Conservation (phyloP, 164 flowering plant genomes). For the Macadamia tetraphylla region DNA sequence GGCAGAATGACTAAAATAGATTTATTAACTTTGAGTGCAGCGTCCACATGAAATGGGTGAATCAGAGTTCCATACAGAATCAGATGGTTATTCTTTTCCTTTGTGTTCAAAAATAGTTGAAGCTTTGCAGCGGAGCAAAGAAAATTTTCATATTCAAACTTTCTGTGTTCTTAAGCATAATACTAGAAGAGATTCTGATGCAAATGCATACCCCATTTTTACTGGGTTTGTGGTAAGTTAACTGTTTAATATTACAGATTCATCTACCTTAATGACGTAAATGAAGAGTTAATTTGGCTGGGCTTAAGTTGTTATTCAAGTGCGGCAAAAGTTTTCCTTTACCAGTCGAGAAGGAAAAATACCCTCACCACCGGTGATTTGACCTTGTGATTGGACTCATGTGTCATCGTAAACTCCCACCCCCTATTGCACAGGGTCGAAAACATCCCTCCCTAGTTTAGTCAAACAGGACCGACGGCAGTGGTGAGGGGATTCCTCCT, state of each 20-base stretch:
- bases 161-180: constrained; percentile 74
- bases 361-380: too few species aligned
- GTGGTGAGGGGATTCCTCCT: too few species aligned
- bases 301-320: too few species aligned
- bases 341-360: too few species aligned
- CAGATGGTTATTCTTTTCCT: constrained; percentile 65
- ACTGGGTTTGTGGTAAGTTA: constrained; percentile 70
- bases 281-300: not conserved
- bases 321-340: too few species aligned
- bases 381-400: too few species aligned
- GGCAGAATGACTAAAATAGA: constrained; percentile 13
- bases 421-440: too few species aligned
- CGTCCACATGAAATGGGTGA: constrained; percentile 14
- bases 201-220: constrained; percentile 55
- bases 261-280: not conserved
- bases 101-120: constrained; percentile 64
- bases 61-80: constrained; percentile 14
- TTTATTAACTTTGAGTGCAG: constrained; percentile 42
- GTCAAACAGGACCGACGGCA: too few species aligned
- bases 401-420: too few species aligned
- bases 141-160: constrained; percentile 59
- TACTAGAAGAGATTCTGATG: constrained; percentile 64
- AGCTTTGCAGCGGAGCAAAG: constrained; percentile 37
- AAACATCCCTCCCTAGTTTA: too few species aligned
- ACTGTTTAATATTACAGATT: constrained; percentile 3